Evolutionary conservation across 371 early-diverging fungal species (phyloP).

Genomic region (Massospora cicadina): DNA sequence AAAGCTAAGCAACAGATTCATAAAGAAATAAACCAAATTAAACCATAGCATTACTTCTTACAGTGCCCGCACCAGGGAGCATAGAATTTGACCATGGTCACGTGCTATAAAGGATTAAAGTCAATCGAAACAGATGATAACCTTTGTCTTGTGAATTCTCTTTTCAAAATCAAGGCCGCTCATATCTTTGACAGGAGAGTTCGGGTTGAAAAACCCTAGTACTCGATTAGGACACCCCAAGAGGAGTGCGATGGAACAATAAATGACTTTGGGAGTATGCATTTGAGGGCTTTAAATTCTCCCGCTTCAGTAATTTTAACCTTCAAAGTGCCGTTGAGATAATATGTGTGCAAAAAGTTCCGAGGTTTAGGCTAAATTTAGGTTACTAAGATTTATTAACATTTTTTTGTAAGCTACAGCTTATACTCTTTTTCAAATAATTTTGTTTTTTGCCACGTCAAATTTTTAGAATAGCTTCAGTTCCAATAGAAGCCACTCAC

Average conservation of each 20-base stretch:
- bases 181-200: neutral
- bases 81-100: conserved; percentile 45
- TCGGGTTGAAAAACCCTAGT: neutral
- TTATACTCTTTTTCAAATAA: too few relatives aligned
- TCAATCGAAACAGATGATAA: neutral
- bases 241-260: neutral
- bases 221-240: neutral
- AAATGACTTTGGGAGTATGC: neutral
- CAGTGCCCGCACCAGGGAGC: conserved; percentile 85
- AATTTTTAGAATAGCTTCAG: too few relatives aligned
- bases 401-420: too few relatives aligned
- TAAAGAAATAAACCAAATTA: neutral
- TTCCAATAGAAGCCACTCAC: too few relatives aligned
- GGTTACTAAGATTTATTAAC: too few relatives aligned
- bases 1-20: neutral
- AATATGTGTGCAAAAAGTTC: too few relatives aligned
- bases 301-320: too few relatives aligned
- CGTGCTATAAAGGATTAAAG: conserved; percentile 15
- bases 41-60: neutral
- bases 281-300: too few relatives aligned
- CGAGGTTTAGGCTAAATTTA: too few relatives aligned
- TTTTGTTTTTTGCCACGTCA: too few relatives aligned
- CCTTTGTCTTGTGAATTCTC: neutral
- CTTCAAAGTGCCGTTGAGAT: too few relatives aligned
- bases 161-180: neutral